phyloP scores from a whole-genome alignment of 306 rosid genomes.

The Cucumis cinereus region DNA sequence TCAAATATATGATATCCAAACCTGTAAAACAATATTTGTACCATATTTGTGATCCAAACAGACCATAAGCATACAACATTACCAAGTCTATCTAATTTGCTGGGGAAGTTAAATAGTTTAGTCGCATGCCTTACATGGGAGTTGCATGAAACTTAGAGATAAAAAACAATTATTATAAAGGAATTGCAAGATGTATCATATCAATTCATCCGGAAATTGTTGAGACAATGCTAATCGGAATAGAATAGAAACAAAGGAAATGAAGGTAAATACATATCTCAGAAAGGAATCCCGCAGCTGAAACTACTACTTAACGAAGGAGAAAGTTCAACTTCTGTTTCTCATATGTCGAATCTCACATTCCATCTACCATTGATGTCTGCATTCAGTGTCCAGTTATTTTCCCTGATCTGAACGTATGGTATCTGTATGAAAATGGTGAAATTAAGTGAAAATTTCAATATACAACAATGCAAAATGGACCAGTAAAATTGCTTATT shows the following conservation, averaged over 20 bases:
- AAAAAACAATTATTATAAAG: too few species aligned
- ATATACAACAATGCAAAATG: neutral
- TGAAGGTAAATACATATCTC: neutral
- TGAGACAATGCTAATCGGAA: neutral
- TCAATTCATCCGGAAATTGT: neutral
- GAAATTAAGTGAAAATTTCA: neutral
- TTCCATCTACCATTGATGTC: conserved; percentile 84
- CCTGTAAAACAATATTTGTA: too few species aligned
- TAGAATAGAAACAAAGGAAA: neutral
- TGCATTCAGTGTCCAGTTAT: conserved; percentile 78
- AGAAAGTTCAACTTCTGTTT: neutral
- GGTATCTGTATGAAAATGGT: conserved; percentile 50
- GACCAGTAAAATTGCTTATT: neutral
- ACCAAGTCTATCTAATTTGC: too few species aligned
- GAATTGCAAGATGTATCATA: neutral
- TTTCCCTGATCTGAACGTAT: conserved; percentile 92
- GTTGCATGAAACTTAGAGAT: neutral
- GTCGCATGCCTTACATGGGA: neutral
- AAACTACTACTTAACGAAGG: neutral
- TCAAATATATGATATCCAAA: too few species aligned
- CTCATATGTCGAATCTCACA: conserved; percentile 74
- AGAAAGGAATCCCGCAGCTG: neutral
- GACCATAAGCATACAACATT: too few species aligned
- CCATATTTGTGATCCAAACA: too few species aligned
- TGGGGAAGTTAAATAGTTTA: neutral